Conservation (phyloP, 2,329 filamentous ascomycete species). For the Penicillium polonicum region DNA sequence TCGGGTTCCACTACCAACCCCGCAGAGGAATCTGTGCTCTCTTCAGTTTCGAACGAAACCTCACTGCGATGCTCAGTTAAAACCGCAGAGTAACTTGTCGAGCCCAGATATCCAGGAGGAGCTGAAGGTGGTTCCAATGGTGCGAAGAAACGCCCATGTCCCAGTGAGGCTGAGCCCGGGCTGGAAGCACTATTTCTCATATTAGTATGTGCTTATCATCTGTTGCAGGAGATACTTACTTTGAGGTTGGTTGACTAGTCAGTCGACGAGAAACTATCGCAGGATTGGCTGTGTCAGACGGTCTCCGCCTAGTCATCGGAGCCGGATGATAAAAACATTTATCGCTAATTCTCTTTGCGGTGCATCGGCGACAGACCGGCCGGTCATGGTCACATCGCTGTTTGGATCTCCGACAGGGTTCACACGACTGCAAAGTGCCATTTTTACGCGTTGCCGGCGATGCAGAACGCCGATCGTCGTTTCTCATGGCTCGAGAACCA, state of each 20-base stretch:
- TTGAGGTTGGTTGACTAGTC: constrained; percentile 24
- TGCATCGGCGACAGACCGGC: constrained; percentile 36
- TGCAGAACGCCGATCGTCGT: constrained; percentile 21
- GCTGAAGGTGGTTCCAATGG: constrained; percentile 27
- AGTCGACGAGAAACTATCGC: constrained; percentile 14
- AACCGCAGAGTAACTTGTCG: constrained; percentile 37
- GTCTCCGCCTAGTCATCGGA: constrained; percentile 37
- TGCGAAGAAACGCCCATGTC: constrained; percentile 20
- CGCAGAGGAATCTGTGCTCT: constrained; percentile 18
- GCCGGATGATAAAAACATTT: constrained; percentile 41
- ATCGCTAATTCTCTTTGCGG: constrained; percentile 29
- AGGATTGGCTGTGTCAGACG: constrained; percentile 12
- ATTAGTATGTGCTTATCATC: constrained; percentile 4
- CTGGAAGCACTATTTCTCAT: constrained; percentile 23
- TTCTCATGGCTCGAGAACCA: constrained; percentile 14
- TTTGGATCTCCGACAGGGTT: constrained; percentile 41
- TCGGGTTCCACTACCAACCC: constrained; percentile 26
- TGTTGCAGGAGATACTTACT: constrained; percentile 14
- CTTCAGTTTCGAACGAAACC: constrained; percentile 34
- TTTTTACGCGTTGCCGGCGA: constrained; percentile 36
- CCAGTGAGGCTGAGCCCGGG: constrained; percentile 24
- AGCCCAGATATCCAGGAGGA: constrained; percentile 36
- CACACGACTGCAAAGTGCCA: constrained; percentile 39
- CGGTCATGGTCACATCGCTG: constrained; percentile 38
- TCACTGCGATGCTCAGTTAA: constrained; percentile 36